Percentiles rank a stretch among this genome's conserved stretches.
Conservation (phyloP, 352 stramenopile species). For the Chrysophaeum taylorii region DNA sequence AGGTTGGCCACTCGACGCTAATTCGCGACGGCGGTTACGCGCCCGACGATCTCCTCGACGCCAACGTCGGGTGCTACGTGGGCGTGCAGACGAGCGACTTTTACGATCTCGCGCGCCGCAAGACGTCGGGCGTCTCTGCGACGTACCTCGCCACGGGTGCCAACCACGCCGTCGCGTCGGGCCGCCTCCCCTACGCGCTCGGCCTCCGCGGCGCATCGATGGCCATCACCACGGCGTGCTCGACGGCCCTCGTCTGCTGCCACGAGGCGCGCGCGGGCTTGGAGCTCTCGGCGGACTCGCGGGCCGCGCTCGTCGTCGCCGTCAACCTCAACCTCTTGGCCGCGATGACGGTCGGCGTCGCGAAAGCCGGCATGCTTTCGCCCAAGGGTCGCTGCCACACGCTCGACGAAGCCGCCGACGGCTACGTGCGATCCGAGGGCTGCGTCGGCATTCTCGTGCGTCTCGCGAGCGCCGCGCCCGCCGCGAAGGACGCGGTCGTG, state of each 20-base stretch:
- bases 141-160: not conserved
- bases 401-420: not conserved
- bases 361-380: not conserved
- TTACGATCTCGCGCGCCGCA: not conserved
- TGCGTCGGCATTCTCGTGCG: not conserved
- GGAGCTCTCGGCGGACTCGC: not conserved
- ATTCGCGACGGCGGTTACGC: too few relatives aligned
- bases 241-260: not conserved
- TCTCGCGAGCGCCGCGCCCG: too few relatives aligned
- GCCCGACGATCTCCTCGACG: too few relatives aligned
- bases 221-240: not conserved
- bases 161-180: not conserved
- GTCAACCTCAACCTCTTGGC: not conserved
- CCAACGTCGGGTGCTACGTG: not conserved
- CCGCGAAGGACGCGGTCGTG: too few relatives aligned
- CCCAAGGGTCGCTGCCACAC: not conserved
- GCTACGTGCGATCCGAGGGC: not conserved
- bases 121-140: too few relatives aligned
- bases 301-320: not conserved
- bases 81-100: not conserved
- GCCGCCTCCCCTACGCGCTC: slow-evolving; percentile 16
- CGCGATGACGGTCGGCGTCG: not conserved
- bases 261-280: not conserved
- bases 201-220: slow-evolving; percentile 16
- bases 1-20: not conserved